Evolutionary conservation across 805 yeast species (phyloP).

Genomic region (Alloascoidea africana): DNA sequence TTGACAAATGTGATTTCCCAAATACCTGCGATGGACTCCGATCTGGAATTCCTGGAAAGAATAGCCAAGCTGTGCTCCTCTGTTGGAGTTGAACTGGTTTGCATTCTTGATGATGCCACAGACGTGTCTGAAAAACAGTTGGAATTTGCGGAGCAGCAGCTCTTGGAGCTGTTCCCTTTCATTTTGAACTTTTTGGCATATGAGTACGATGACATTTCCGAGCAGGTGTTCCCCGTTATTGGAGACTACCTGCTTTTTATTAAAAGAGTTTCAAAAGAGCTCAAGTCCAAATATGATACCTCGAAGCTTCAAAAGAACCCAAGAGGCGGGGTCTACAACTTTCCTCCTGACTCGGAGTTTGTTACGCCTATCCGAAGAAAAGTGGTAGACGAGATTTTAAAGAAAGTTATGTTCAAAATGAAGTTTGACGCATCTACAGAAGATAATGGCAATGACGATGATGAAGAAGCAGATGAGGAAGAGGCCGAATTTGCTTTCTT

Average conservation of each 20-base stretch:
- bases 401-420: slow-evolving; percentile 63
- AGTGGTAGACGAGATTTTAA: slow-evolving; percentile 46
- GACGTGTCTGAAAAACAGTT: slow-evolving; percentile 19
- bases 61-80: slow-evolving; percentile 61
- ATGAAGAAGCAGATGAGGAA: slow-evolving; percentile 50
- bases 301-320: slow-evolving; percentile 18
- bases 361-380: slow-evolving; percentile 25
- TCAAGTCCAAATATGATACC: slow-evolving; percentile 24
- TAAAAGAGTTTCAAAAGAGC: slow-evolving; percentile 32
- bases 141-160: slow-evolving; percentile 24
- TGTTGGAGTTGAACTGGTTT: slow-evolving; percentile 63
- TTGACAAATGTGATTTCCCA: slow-evolving; percentile 37
- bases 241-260: slow-evolving; percentile 58
- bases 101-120: slow-evolving; percentile 40
- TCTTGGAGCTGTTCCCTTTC: slow-evolving; percentile 56
- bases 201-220: slow-evolving; percentile 80
- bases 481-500: slow-evolving; percentile 70
- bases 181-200: slow-evolving; percentile 57
- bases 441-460: slow-evolving; percentile 26
- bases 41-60: slow-evolving; percentile 59
- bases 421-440: slow-evolving; percentile 65
- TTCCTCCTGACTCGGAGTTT: slow-evolving; percentile 14
- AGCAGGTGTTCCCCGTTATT: slow-evolving; percentile 59
- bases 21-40: slow-evolving; percentile 22
- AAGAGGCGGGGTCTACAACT: slow-evolving; percentile 10